Conservation (phyloP, 2,329 filamentous ascomycete genomes). For the Ceratocystis ficicola region DNA sequence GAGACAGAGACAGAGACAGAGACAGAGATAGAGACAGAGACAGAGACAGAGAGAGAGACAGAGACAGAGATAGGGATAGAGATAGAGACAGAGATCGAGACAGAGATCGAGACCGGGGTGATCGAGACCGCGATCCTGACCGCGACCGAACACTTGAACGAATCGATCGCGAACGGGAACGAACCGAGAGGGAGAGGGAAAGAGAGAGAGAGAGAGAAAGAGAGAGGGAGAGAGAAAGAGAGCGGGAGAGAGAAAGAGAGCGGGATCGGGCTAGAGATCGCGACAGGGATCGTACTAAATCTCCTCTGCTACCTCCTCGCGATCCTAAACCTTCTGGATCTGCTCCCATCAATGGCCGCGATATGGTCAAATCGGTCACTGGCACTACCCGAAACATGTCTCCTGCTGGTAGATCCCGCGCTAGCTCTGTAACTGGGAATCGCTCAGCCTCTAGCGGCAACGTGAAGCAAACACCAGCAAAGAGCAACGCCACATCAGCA, state of each 20-base stretch:
- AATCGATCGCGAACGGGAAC: neutral
- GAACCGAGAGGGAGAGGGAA: conserved; percentile 19
- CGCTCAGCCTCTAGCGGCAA: conserved; percentile 8
- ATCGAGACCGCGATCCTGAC: neutral
- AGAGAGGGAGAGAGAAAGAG: conserved; percentile 9
- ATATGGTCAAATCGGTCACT: conserved; percentile 28
- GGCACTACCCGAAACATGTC: conserved; percentile 28
- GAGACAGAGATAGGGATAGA: neutral
- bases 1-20: neutral
- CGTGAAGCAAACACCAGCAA: conserved; percentile 19
- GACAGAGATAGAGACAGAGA: conserved; percentile 8
- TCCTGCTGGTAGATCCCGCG: conserved; percentile 30
- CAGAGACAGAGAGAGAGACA: conserved; percentile 11
- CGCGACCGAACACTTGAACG: conserved; percentile 1
- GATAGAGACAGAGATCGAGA: neutral
- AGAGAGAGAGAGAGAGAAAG: neutral
- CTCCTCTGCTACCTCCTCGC: conserved; percentile 8
- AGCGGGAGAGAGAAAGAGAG: neutral
- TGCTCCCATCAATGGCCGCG: conserved; percentile 31
- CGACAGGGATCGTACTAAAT: conserved; percentile 15
- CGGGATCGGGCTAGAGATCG: neutral
- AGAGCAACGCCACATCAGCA: conserved; percentile 29
- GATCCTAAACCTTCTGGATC: conserved; percentile 6
- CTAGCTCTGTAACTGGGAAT: conserved; percentile 32
- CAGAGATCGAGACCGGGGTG: conserved; percentile 4